phyloP scores from a whole-genome alignment of 805 yeast genomes.

The Myxozyma mucilagina region DNA sequence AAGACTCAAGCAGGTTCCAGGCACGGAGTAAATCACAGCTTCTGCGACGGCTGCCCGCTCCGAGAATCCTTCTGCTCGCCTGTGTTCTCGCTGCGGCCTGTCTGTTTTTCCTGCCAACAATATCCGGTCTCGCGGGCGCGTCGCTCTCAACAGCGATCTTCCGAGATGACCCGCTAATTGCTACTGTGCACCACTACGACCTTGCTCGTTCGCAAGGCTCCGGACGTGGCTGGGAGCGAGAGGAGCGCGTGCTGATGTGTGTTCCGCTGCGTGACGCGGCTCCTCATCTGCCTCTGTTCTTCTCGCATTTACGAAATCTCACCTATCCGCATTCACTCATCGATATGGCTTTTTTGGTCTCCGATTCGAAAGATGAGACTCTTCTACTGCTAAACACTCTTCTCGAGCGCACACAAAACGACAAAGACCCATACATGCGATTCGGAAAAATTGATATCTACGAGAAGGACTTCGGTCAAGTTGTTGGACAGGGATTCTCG shows the following conservation, averaged over 20 bases:
- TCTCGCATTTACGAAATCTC: slow-evolving; percentile 73
- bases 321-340: slow-evolving; percentile 80
- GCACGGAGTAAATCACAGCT: slow-evolving; percentile 13
- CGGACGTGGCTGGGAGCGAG: slow-evolving; percentile 73
- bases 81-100: slow-evolving; percentile 18
- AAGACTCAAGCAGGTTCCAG: slow-evolving; percentile 20
- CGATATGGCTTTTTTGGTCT: slow-evolving; percentile 80
- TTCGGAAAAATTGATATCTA: slow-evolving; percentile 85
- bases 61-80: slow-evolving; percentile 13
- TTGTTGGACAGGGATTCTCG: slow-evolving; percentile 86
- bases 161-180: slow-evolving; percentile 36
- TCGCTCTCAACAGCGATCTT: slow-evolving; percentile 17
- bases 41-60: slow-evolving; percentile 13
- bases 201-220: slow-evolving; percentile 64
- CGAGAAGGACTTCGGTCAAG: slow-evolving; percentile 90
- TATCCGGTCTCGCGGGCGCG: slow-evolving; percentile 18
- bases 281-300: slow-evolving; percentile 85
- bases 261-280: slow-evolving; percentile 94
- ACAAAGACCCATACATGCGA: slow-evolving; percentile 61
- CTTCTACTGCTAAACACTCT: slow-evolving; percentile 63
- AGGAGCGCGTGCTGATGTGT: slow-evolving; percentile 77
- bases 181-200: slow-evolving; percentile 68
- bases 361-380: slow-evolving; percentile 88
- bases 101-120: slow-evolving; percentile 28
- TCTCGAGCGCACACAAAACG: slow-evolving; percentile 63